Conservation (phyloP, 2,329 filamentous ascomycete genomes). For the Penicillium sp. region DNA sequence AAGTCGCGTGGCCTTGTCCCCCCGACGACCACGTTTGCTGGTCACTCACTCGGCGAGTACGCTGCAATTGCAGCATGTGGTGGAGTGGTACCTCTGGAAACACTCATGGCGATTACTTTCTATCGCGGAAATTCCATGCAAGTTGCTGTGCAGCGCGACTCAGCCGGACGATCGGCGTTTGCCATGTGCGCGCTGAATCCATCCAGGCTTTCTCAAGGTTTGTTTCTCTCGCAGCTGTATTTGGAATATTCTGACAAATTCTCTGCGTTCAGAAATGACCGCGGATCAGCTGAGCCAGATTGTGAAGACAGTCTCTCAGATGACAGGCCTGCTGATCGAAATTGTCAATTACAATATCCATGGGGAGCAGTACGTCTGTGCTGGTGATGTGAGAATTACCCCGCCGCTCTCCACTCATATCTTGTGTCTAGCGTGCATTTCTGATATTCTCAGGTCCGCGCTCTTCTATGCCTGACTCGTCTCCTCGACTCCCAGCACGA, state of each 20-base stretch:
- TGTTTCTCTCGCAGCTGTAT: background rate
- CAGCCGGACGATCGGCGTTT: constrained; percentile 84
- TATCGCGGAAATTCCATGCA: constrained; percentile 49
- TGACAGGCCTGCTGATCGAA: constrained; percentile 86
- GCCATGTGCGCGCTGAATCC: constrained; percentile 78
- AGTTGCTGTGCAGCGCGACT: constrained; percentile 72
- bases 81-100: constrained; percentile 95
- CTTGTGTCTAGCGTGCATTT: background rate
- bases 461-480: background rate
- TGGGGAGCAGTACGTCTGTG: constrained; percentile 61
- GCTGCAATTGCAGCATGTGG: constrained; percentile 88
- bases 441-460: background rate
- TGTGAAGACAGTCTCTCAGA: constrained; percentile 82
- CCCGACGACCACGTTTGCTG: constrained; percentile 81
- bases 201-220: background rate
- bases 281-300: constrained; percentile 90
- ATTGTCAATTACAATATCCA: constrained; percentile 88
- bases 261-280: constrained; percentile 55
- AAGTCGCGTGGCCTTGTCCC: constrained; percentile 79
- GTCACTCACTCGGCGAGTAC: constrained; percentile 94
- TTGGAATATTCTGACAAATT: background rate
- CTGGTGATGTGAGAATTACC: constrained; percentile 46
- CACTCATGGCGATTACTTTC: constrained; percentile 91
- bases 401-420: constrained; percentile 65
- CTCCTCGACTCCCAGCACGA: background rate